These are phyloP conservation scores for Chaetomiaceae sp. DNA, from an alignment of 2,329 filamentous ascomycete species.

Conservation along the genomic window DNA sequence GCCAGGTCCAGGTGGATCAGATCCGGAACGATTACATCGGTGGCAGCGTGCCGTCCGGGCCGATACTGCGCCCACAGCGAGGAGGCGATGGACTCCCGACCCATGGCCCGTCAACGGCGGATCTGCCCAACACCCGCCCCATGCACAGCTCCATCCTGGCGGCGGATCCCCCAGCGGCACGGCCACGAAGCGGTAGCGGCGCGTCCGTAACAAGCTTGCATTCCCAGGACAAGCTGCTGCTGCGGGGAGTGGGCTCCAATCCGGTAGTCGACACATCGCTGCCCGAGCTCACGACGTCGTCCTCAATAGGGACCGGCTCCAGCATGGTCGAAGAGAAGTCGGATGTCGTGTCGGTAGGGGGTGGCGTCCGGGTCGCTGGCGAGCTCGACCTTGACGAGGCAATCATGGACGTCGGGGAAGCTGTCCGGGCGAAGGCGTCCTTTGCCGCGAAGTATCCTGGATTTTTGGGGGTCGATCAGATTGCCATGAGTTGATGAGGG, in stretches of 20 bases:
- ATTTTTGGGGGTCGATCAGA: not conserved
- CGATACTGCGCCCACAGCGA: not conserved
- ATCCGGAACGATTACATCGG: not conserved
- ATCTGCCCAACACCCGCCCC: not conserved
- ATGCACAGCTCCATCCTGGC: not conserved
- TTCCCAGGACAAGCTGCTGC: slow-evolving; percentile 3
- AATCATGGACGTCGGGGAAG: slow-evolving; percentile 5
- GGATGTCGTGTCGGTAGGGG: not conserved
- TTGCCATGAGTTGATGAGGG: not conserved
- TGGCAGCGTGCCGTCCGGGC: not conserved
- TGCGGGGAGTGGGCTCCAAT: not conserved
- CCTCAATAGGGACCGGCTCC: slow-evolving; percentile 1
- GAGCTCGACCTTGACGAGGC: slow-evolving; percentile 1
- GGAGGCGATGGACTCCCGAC: not conserved
- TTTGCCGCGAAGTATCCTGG: not conserved
- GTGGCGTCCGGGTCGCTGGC: slow-evolving; percentile 3
- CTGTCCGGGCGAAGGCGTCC: slow-evolving; percentile 12
- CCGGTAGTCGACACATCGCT: not conserved
- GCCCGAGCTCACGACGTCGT: slow-evolving; percentile 5
- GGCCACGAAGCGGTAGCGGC: not conserved
- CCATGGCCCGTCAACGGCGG: no score
- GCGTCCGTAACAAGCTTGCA: not conserved
- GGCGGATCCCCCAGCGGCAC: not conserved
- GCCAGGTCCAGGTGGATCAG: not conserved
- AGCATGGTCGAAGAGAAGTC: not conserved